Conservation (phyloP, 805 yeast genomes). For the Metschnikowia dekortorum region DNA sequence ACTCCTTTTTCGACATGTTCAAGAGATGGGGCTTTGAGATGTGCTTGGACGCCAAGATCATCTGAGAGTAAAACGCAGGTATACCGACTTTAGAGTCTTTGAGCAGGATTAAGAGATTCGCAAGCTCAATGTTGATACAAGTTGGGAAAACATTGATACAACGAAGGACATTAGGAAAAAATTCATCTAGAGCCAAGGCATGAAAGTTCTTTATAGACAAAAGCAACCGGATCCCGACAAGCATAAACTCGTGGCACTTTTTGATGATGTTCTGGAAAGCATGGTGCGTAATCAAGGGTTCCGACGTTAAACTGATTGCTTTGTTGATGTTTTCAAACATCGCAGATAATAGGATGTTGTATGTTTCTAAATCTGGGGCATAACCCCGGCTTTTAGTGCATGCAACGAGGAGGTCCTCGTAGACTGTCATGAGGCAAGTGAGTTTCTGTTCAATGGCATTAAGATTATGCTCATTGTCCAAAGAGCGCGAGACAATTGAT, state of each 20-base stretch:
- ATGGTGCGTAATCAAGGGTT: conserved; percentile 43
- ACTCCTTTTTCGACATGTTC: conserved; percentile 12
- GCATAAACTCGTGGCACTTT: conserved; percentile 43
- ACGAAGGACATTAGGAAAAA: conserved; percentile 35
- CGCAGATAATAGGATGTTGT: conserved; percentile 44
- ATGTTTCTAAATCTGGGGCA: conserved; percentile 56
- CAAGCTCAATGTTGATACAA: conserved; percentile 19
- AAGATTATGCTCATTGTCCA: conserved; percentile 29
- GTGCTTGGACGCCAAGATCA: conserved; percentile 29
- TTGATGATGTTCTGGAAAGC: conserved; percentile 43
- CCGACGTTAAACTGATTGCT: conserved; percentile 30
- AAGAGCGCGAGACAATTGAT: conserved; percentile 49
- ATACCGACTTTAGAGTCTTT: conserved; percentile 24
- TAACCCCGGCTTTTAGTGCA: conserved; percentile 16
- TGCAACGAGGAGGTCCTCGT: conserved; percentile 54
- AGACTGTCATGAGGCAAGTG: conserved; percentile 59
- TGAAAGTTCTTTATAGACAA: conserved; percentile 41
- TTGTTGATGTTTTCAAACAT: conserved; percentile 47
- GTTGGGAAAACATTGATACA: conserved; percentile 26
- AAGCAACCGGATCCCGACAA: conserved; percentile 42
- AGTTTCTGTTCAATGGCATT: conserved; percentile 53
- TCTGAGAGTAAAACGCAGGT: conserved; percentile 30
- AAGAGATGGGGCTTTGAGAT: conserved; percentile 19
- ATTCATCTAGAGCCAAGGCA: conserved; percentile 26
- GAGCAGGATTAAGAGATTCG: conserved; percentile 21